Conservation (phyloP, 768 basidiomycete genomes). For the Calocybe gangraenosa region DNA sequence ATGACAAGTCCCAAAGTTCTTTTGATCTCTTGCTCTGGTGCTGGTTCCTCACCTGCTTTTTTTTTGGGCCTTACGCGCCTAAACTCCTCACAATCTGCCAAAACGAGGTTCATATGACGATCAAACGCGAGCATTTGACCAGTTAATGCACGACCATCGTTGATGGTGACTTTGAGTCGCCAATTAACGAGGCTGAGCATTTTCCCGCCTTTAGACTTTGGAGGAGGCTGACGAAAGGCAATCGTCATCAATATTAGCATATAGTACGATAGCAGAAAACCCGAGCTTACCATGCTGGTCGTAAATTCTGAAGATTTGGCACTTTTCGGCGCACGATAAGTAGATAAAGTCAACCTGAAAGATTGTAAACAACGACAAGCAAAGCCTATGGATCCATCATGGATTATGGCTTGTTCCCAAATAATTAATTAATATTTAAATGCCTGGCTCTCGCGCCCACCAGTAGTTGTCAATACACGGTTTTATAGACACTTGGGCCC, state of each 20-base stretch:
- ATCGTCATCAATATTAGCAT: conserved; percentile 1
- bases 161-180: conserved; percentile 94
- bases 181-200: conserved; percentile 98
- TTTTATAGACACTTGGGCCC: no score
- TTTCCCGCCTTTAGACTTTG: conserved; percentile 97
- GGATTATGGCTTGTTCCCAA: no score
- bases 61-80: conserved; percentile 89
- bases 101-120: conserved; percentile 98
- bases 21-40: conserved; percentile 90
- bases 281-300: conserved; percentile 53
- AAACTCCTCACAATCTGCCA: conserved; percentile 99
- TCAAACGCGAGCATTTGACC: conserved; percentile 99
- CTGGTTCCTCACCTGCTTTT: conserved; percentile 76
- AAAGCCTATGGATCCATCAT: conserved; percentile 8
- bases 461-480: no score
- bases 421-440: no score
- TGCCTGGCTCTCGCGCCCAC: no score
- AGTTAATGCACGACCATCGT: conserved; percentile 92
- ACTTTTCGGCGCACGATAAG: conserved; percentile 13
- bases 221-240: conserved; percentile 64
- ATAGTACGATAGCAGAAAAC: not conserved
- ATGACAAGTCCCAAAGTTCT: conserved; percentile 95
- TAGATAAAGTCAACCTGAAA: conserved; percentile 9
- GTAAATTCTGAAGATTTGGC: conserved; percentile 15
- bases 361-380: conserved; percentile 26